Conservation (phyloP, 345 rosid genomes). For the Brassica rapa region DNA sequence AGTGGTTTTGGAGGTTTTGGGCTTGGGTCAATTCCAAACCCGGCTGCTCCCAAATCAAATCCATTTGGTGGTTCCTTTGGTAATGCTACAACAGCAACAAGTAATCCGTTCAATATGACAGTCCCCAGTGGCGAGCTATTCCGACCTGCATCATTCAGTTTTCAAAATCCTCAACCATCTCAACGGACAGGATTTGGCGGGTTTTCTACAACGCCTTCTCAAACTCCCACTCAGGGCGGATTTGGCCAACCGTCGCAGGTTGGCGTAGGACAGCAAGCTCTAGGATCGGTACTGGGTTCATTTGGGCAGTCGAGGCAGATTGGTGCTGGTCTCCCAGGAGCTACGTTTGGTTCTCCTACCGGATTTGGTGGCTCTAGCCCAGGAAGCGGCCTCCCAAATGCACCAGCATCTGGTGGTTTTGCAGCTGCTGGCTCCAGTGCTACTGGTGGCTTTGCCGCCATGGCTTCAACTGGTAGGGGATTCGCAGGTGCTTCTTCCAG, state of each 20-base stretch:
- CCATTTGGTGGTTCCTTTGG: conserved; percentile 81
- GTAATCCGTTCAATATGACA: conserved; percentile 58
- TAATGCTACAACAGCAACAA: conserved; percentile 49
- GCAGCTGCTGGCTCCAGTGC: conserved; percentile 52
- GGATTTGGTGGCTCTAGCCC: conserved; percentile 44
- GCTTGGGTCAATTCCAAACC: conserved; percentile 59
- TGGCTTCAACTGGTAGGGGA: conserved; percentile 61
- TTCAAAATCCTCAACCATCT: conserved; percentile 69
- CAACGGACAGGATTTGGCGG: conserved; percentile 54
- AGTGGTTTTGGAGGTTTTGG: conserved; percentile 74
- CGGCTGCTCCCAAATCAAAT: conserved; percentile 55
- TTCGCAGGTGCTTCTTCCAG: conserved; percentile 49
- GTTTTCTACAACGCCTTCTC: conserved; percentile 60
- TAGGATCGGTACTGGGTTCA: conserved; percentile 91
- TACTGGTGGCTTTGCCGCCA: conserved; percentile 49
- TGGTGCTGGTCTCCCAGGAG: conserved; percentile 62
- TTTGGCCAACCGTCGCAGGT: conserved; percentile 82
- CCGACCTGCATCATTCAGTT: conserved; percentile 85
- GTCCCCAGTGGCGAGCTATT: conserved; percentile 82
- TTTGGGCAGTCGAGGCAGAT: conserved; percentile 96
- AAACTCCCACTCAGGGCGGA: conserved; percentile 60
- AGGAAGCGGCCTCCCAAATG: conserved; percentile 54
- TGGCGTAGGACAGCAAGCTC: conserved; percentile 84
- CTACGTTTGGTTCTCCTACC: conserved; percentile 60
- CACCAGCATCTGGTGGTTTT: conserved; percentile 62